Conservation (phyloP, 371 early-diverging fungal genomes). For the Mortierella sp. region DNA sequence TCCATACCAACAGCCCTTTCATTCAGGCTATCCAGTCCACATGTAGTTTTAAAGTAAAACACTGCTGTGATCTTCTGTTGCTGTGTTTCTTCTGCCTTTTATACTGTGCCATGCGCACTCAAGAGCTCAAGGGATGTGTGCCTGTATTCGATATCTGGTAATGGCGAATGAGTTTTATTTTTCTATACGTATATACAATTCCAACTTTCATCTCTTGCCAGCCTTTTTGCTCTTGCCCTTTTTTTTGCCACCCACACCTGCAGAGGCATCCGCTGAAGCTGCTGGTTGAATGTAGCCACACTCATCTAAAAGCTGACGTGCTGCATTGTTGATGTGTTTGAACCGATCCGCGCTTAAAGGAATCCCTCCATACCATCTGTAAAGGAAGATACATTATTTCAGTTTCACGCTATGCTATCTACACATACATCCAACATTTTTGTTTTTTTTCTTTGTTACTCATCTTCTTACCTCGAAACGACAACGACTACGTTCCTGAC, state of each 20-base stretch:
- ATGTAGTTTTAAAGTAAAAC: constrained; percentile 7
- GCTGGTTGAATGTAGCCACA: constrained; percentile 67
- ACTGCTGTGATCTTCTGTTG: too few relatives aligned
- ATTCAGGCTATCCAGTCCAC: constrained; percentile 2
- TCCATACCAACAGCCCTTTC: constrained; percentile 3
- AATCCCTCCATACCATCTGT: constrained; percentile 89
- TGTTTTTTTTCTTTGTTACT: too few relatives aligned
- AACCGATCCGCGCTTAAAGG: constrained; percentile 89
- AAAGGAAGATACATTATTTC: not conserved
- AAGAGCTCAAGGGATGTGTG: too few relatives aligned
- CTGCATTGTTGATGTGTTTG: constrained; percentile 90
- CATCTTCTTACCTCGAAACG: constrained; percentile 74
- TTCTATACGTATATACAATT: too few relatives aligned
- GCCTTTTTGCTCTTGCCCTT: constrained; percentile 21
- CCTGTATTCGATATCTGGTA: too few relatives aligned
- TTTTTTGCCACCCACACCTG: constrained; percentile 26
- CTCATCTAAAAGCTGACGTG: constrained; percentile 74
- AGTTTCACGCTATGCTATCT: not conserved
- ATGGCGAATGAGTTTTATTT: too few relatives aligned
- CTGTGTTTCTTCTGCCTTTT: too few relatives aligned
- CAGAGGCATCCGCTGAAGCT: constrained; percentile 1
- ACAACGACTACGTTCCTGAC: constrained; percentile 84
- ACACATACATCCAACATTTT: not conserved
- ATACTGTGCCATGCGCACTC: too few relatives aligned
- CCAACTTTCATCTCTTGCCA: constrained; percentile 21